Base-by-base conservation (phyloP, 129 eudicot genomes). In the Sambucus nigra region DNA sequence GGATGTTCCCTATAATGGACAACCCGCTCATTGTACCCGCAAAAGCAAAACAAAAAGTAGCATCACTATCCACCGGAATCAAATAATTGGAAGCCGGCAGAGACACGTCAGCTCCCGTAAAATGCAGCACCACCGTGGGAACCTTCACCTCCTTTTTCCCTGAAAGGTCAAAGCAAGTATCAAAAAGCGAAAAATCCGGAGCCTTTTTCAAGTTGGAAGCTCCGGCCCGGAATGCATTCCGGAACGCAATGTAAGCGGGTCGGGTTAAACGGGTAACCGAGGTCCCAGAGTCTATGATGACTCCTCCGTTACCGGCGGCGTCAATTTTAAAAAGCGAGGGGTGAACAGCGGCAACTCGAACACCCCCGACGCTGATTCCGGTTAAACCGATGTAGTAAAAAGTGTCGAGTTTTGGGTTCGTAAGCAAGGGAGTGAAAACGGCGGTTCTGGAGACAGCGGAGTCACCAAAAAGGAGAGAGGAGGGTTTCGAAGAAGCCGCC, bases 51-150 rank as follows among this genome's bases (percentile, higher is more conserved):
- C 99, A 91, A 26, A 79, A 86, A 11, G 74, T 76, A 54, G 95
- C 95, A 0, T 47, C 59, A 9, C 68, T 74, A 19, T 91, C 94
- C 57, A 91, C 99, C 53, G 99, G 99, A 41, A 86, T 91, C 69
- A 91, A 20, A 70, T 85, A 85, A 61, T 91, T 91, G 0, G 88
- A 65, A 42, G 99, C 95, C 74, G 95, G 99, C 51, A 91, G 42
- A 0, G 87, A 67, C 55, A 91, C 94, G 55, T 91, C 91, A 0
- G 89, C 95, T 3, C 94, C 94, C 0, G 51, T 35, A n/a, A 91
- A 91, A 53, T 91, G 95, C 74, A 91, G 53, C 70, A 82, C 84
- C 70, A 91, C 87, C 56, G 99, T 85, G 9, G 99, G 99, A 13
- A 91, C 95, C 74, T 69, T 77, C 67, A 86, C 99, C 69, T 76